These are phyloP conservation scores for Buxus sempervirens DNA, from an alignment of 164 flowering plant species.

Conservation along the genomic window DNA sequence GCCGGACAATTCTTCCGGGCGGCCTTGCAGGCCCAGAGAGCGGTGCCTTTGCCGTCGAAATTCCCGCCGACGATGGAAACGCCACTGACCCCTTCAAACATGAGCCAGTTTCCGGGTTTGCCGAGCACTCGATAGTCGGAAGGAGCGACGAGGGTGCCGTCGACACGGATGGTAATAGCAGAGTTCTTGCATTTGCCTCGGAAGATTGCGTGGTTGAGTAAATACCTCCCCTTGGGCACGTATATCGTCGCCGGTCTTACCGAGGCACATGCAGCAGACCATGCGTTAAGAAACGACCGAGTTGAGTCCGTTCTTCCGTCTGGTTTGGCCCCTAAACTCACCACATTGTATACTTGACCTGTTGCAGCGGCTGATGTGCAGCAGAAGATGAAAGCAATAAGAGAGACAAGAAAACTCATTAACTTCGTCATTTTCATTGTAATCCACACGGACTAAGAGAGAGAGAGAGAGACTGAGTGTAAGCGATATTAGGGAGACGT, in stretches of 20 bases:
- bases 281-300: slow-evolving; percentile 28
- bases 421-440: too few relatives aligned
- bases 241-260: slow-evolving; percentile 12
- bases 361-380: neutral
- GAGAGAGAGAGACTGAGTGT: too few relatives aligned
- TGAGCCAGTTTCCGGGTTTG: slow-evolving; percentile 3
- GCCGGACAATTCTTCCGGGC: slow-evolving; percentile 18
- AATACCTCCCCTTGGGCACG: slow-evolving; percentile 30
- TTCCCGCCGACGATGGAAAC: slow-evolving; percentile 24
- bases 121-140: slow-evolving; percentile 22
- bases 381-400: neutral
- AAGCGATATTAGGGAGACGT: too few relatives aligned
- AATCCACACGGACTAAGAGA: too few relatives aligned
- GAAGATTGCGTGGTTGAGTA: slow-evolving; percentile 13
- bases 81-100: slow-evolving; percentile 13
- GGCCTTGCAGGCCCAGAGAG: slow-evolving; percentile 23
- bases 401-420: too few relatives aligned
- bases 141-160: slow-evolving; percentile 33
- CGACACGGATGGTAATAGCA: slow-evolving; percentile 16
- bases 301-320: slow-evolving; percentile 30
- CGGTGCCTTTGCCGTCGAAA: slow-evolving; percentile 24
- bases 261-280: slow-evolving; percentile 32
- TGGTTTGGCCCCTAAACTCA: slow-evolving; percentile 30
- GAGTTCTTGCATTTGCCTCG: slow-evolving; percentile 18
- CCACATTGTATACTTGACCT: slow-evolving; percentile 12